phyloP scores from a whole-genome alignment of 2,329 filamentous ascomycete genomes.

The Aspergillus sp. region DNA sequence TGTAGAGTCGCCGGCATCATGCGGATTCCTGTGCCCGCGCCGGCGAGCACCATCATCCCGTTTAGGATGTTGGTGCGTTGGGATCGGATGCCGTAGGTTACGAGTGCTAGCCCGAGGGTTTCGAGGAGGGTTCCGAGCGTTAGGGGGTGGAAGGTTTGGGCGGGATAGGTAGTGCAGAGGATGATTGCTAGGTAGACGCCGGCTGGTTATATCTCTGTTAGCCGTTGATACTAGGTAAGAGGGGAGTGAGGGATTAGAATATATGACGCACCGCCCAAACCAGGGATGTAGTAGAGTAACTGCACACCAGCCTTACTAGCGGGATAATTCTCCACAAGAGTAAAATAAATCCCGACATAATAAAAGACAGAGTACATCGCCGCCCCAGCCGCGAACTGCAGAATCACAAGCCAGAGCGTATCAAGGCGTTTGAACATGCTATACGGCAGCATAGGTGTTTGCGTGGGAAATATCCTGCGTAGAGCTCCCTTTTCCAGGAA shows the following conservation, averaged over 20 bases:
- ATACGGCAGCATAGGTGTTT: constrained; percentile 66
- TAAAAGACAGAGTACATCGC: constrained; percentile 59
- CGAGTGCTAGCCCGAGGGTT: constrained; percentile 57
- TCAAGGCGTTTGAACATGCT: constrained; percentile 58
- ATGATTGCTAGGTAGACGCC: constrained; percentile 61
- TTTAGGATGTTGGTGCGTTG: constrained; percentile 55
- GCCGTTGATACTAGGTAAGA: too few species aligned
- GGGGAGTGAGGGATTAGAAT: background rate
- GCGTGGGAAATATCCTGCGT: constrained; percentile 51
- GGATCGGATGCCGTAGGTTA: constrained; percentile 57
- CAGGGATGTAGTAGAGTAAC: constrained; percentile 64
- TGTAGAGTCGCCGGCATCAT: constrained; percentile 66
- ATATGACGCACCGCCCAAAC: constrained; percentile 52
- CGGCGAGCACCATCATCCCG: constrained; percentile 66
- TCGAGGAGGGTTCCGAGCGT: constrained; percentile 58
- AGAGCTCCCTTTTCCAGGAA: constrained; percentile 54
- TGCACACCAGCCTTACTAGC: constrained; percentile 55
- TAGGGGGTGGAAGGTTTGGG: constrained; percentile 61
- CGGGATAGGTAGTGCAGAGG: constrained; percentile 60
- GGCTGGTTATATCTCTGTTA: too few species aligned
- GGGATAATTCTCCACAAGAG: constrained; percentile 56
- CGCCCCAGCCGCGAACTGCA: constrained; percentile 62
- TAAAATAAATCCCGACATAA: constrained; percentile 69
- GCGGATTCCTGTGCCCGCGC: constrained; percentile 63
- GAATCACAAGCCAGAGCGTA: constrained; percentile 59